A percentile compares a stretch with the other conserved stretches of the same genome.
Conservation (phyloP, 2,329 filamentous ascomycete species). For the Penicillium sp. region DNA sequence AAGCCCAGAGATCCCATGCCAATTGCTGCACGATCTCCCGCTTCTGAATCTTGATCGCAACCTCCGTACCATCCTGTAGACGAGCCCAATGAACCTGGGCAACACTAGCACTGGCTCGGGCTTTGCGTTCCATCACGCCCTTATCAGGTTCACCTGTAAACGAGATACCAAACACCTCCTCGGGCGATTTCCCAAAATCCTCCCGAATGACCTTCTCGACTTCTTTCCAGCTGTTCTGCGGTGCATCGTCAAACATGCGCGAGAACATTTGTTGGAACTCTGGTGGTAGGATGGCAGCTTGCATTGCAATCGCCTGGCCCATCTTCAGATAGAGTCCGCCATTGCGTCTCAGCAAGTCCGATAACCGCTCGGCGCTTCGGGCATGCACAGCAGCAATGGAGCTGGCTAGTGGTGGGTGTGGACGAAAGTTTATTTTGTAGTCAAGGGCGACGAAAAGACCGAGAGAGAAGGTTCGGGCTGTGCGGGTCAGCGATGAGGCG, state of each 20-base stretch:
- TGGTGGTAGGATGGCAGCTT: slow-evolving; percentile 86
- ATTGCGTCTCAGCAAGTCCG: slow-evolving; percentile 77
- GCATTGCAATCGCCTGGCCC: slow-evolving; percentile 97
- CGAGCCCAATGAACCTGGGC: slow-evolving; percentile 96
- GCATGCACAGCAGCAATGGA: slow-evolving; percentile 75
- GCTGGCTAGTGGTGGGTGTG: slow-evolving; percentile 70
- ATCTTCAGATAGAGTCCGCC: slow-evolving; percentile 96
- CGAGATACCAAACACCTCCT: slow-evolving; percentile 90
- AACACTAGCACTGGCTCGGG: slow-evolving; percentile 77
- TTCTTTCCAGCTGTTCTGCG: slow-evolving; percentile 84
- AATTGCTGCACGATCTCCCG: slow-evolving; percentile 88
- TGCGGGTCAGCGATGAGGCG: slow-evolving; percentile 74
- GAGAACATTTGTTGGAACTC: slow-evolving; percentile 97
- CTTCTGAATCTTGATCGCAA: slow-evolving; percentile 96
- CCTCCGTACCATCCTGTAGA: slow-evolving; percentile 79
- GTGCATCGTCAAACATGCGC: slow-evolving; percentile 96
- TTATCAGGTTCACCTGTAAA: slow-evolving; percentile 66
- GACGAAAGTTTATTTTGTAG: slow-evolving; percentile 94
- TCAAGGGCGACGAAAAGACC: slow-evolving; percentile 81
- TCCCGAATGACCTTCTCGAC: slow-evolving; percentile 81
- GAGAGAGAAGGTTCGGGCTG: slow-evolving; percentile 74
- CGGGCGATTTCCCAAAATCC: slow-evolving; percentile 80
- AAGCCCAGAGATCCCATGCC: slow-evolving; percentile 92
- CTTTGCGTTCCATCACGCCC: slow-evolving; percentile 69
- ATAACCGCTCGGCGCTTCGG: slow-evolving; percentile 80